Evolutionary conservation across 352 stramenopile genomes (phyloP), one percentile per base, ranked within the genome.

Genomic region (Pythium diclinum): DNA sequence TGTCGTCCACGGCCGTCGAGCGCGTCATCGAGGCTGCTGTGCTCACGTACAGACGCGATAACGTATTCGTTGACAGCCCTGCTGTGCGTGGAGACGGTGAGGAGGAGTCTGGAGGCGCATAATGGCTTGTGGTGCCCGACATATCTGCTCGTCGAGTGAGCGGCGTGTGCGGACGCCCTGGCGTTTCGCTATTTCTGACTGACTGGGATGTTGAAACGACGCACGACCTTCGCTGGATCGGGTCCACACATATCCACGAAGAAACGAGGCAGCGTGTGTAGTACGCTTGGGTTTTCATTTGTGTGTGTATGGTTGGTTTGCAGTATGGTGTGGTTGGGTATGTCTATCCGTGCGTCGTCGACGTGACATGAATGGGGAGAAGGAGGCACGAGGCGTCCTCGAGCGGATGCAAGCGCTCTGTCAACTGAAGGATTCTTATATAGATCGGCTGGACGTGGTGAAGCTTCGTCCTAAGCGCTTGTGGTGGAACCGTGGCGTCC

Each of bases 141-240:
- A 47, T 47, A 47, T 47, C 40, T 47, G 40, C 11, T 17, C 36
- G 36, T 23, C 40, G 40, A 23, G 16, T 47, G 40, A 9, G 5
- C 17, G 2, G 16, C 17, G 40, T 2, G 17, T 47, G 40, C 16
- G 1, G 40, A 47, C 17, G 14, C 40, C 16, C 14, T 19, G 40
- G 14, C 40, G 40, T 47, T 47, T 47, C 40, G 40, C 40, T 47
- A 47, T 47, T 47, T 47, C 40, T 47, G 40, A 47, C 40, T 47
- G 40, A 47, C 40, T 47, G 17, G 16, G 40, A 28, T 10, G 1
- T 13, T 23, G 40, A 47, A 47, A 47, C 40, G 40, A 47, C 40
- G 40, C 40, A 47, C 17, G 13, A 44, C 36, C 36, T n/a, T 44
- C 36, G 6, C 10, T 38, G 33, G 7, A 28, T 28, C 25, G 25